These are phyloP conservation scores for Przewalskia tangutica DNA, from an alignment of 257 asterid genomes.

Conservation along the genomic window DNA sequence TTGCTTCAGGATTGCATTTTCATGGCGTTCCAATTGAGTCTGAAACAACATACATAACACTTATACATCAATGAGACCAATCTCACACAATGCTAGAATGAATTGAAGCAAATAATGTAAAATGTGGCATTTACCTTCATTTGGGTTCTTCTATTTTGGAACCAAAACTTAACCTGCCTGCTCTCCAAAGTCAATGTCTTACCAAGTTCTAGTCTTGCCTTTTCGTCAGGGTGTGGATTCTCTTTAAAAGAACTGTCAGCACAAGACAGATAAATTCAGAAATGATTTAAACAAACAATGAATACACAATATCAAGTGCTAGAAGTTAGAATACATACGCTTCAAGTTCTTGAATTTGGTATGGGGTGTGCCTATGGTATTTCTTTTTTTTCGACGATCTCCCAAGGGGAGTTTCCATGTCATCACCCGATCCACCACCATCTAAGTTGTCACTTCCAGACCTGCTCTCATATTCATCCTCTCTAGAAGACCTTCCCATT, in stretches of 20 bases:
- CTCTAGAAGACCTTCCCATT: conserved; percentile 24
- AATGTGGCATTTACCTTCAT: conserved; percentile 49
- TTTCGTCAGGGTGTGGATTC: conserved; percentile 90
- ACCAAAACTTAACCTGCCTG: conserved; percentile 85
- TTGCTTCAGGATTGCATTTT: conserved; percentile 56
- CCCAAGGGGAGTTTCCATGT: conserved; percentile 30
- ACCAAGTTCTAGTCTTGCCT: conserved; percentile 63
- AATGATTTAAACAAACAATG: not conserved
- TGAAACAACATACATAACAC: conserved; percentile 14
- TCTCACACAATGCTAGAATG: not conserved
- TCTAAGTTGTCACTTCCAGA: conserved; percentile 66
- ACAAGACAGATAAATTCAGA: not conserved
- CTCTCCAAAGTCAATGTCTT: conserved; percentile 50
- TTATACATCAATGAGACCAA: not conserved
- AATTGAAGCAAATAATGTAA: not conserved
- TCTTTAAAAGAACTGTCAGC: conserved; percentile 62
- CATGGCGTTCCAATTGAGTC: conserved; percentile 82
- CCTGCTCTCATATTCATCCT: conserved; percentile 56
- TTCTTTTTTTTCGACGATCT: conserved; percentile 41
- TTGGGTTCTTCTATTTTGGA: conserved; percentile 85
- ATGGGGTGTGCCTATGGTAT: conserved; percentile 58
- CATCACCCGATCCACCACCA: conserved; percentile 53
- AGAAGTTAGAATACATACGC: conserved; percentile 22
- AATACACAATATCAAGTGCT: not conserved
- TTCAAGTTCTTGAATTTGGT: conserved; percentile 84